Base-by-base conservation (phyloP, 2,329 filamentous ascomycete genomes). In the Thermothelomyces thermophilus region DNA sequence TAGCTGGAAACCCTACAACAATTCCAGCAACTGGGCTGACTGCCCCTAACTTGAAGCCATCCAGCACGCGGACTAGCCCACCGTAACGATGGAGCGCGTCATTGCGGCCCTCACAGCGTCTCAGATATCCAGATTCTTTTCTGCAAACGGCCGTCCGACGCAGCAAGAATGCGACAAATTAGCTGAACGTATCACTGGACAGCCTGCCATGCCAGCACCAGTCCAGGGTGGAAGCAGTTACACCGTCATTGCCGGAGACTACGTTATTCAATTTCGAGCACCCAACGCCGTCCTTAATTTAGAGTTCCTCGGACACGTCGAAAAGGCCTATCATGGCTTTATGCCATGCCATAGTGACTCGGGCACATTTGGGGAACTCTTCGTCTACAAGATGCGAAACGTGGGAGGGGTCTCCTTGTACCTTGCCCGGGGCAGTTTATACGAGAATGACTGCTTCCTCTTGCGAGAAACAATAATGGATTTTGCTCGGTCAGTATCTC, bases 161-260 rank as follows among this genome's bases (percentile, higher is more conserved):
- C 42, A 37, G 42, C 20, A 35, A 26, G 13, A 46, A 46, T 46
- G 42, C 42, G 42, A 37, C 33, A 8, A 36, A 37, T 17, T 28
- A 6, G 42, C 42, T 13, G n/a, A 26, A 26, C 20, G 8, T 26
- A 22, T 24, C 41, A 46, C 33, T 4, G 42, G n/a, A 26, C 20
- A 46, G 16, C 20, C 13, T 17, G 5, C 20, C 19, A 19, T n/a
- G 9, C 20, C 42, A 7, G 19, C 33, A 14, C 42, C n/a, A 1
- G 31, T 35, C 41, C 42, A 46, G 16, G 42, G 42, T 9, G 42
- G 42, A 19, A 46, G 8, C 42, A 46, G 20, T 19, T 46, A 46
- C 22, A 46, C 42, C 19, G 33, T 46, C 16, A 14, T 37, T 11
- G 14, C 33, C 10, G 42, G 33, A 37, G 19, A 36, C 1, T 28